These are phyloP conservation scores for Ogataea corticis DNA, from an alignment of 805 yeast species.

Conservation along the genomic window DNA sequence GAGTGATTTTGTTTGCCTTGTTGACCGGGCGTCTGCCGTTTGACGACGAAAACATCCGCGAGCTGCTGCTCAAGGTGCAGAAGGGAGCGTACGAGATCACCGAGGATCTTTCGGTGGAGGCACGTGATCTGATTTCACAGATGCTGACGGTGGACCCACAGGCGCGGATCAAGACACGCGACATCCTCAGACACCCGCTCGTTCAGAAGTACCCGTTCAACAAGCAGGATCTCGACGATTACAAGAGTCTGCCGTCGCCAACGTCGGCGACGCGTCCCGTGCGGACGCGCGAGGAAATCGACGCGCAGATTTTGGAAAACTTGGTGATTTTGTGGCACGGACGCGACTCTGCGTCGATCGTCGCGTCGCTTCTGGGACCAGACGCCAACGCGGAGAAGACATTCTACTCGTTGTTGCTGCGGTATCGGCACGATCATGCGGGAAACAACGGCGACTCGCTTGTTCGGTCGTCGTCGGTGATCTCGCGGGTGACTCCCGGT, in stretches of 20 bases:
- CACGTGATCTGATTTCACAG: conserved; percentile 76
- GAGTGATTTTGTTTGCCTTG: conserved; percentile 89
- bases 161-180: conserved; percentile 74
- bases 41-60: conserved; percentile 93
- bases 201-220: conserved; percentile 67
- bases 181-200: conserved; percentile 79
- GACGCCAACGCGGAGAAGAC: conserved; percentile 39
- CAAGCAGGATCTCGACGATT: conserved; percentile 33
- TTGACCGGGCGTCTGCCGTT: conserved; percentile 95
- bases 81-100: conserved; percentile 88
- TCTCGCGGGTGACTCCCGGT: conserved; percentile 29
- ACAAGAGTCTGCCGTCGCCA: conserved; percentile 52
- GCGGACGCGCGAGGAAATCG: conserved; percentile 48
- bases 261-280: conserved; percentile 53
- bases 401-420: conserved; percentile 36
- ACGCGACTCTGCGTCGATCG: conserved; percentile 40
- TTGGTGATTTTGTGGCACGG: conserved; percentile 61
- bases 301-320: conserved; percentile 53
- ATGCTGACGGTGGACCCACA: conserved; percentile 85
- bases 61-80: conserved; percentile 85
- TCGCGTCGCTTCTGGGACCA: conserved; percentile 28
- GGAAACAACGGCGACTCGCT: conserved; percentile 22
- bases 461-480: conserved; percentile 34
- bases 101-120: conserved; percentile 72
- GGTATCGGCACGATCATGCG: conserved; percentile 38